Percentiles rank a stretch among this genome's conserved stretches.
Evolutionary conservation across 257 asterid genomes (phyloP).

Genomic region (Salvia hispanica): DNA sequence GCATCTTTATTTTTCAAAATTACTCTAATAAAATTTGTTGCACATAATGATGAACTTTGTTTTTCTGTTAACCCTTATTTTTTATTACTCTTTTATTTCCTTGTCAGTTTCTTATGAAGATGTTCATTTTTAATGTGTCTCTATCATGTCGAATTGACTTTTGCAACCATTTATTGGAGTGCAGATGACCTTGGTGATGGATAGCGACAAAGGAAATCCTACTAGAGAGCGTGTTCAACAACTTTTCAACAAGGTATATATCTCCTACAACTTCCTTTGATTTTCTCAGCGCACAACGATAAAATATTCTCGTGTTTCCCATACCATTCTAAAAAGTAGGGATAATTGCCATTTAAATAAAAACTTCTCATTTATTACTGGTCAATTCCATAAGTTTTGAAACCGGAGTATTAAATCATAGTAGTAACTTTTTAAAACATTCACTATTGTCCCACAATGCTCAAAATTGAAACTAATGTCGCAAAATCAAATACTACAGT

Average conservation of each 20-base stretch:
- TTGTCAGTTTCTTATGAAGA: slow-evolving; percentile 34
- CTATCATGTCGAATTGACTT: slow-evolving; percentile 26
- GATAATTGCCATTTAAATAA: too few relatives aligned
- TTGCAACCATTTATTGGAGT: slow-evolving; percentile 42
- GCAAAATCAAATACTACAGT: too few relatives aligned
- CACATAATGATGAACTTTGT: neutral
- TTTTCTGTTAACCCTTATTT: neutral
- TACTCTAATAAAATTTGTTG: neutral
- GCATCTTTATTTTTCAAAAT: neutral
- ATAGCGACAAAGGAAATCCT: slow-evolving; percentile 51
- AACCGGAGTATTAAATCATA: too few relatives aligned
- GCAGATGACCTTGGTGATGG: slow-evolving; percentile 79
- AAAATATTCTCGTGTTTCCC: neutral
- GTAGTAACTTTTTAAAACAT: too few relatives aligned
- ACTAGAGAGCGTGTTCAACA: slow-evolving; percentile 68
- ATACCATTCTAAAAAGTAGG: neutral
- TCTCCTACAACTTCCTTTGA: slow-evolving; percentile 5
- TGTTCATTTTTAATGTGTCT: slow-evolving; percentile 27
- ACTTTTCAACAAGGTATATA: slow-evolving; percentile 73
- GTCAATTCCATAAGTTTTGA: too few relatives aligned
- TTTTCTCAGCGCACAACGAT: neutral
- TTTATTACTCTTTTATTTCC: slow-evolving; percentile 1
- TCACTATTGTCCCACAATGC: too few relatives aligned
- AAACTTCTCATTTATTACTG: too few relatives aligned
- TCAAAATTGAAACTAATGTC: too few relatives aligned